Conservation (phyloP, 2,329 filamentous ascomycete genomes). For the Bimuria novae-zelandiae region DNA sequence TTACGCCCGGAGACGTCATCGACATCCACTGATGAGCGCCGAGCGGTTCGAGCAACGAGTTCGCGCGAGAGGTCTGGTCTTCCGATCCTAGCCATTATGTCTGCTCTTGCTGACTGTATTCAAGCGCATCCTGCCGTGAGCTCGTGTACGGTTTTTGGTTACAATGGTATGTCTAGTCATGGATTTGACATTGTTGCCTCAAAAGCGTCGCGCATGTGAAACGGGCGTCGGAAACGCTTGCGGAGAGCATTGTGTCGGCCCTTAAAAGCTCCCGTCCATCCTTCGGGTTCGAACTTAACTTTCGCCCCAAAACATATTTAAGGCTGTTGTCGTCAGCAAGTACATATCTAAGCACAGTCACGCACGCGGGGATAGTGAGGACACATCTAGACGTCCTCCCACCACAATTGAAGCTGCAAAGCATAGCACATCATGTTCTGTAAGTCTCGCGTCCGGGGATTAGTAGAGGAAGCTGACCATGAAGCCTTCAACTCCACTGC, state of each 20-base stretch:
- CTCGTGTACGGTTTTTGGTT: background rate
- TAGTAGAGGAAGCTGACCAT: background rate
- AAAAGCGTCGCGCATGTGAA: conserved; percentile 8
- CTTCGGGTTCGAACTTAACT: too few relatives aligned
- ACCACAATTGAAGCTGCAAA: conserved; percentile 11
- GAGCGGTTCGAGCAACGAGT: background rate
- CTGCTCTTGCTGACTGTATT: background rate
- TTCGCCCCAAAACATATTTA: too few relatives aligned
- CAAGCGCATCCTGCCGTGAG: background rate
- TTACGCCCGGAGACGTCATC: background rate
- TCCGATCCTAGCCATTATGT: background rate
- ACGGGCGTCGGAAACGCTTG: background rate
- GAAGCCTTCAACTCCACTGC: conserved; percentile 40
- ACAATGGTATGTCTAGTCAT: background rate
- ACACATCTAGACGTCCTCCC: conserved; percentile 1
- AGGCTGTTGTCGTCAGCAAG: background rate
- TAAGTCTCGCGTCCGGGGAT: conserved; percentile 14
- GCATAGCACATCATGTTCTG: conserved; percentile 32
- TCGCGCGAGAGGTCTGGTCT: too few relatives aligned
- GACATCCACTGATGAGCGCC: background rate
- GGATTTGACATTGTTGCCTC: background rate
- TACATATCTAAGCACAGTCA: conserved; percentile 1
- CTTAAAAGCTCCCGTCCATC: background rate
- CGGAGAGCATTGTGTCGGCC: background rate
- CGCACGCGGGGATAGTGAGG: too few relatives aligned